A percentile compares a stretch with the other conserved stretches of the same genome.
Conservation (phyloP, 108 stramenopile species). For the Skeletonema costatum region DNA sequence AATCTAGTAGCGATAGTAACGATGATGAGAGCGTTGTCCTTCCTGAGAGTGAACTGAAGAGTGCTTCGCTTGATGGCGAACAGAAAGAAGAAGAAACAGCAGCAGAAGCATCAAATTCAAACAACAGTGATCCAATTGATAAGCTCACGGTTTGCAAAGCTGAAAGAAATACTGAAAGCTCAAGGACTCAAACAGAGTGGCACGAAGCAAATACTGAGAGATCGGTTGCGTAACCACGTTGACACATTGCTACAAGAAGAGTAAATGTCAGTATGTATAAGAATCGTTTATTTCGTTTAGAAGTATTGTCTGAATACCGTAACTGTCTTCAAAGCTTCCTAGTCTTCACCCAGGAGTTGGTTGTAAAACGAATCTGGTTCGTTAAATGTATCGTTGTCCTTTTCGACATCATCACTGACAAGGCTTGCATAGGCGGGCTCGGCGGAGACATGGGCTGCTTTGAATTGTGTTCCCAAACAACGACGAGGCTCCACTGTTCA, state of each 20-base stretch:
- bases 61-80: slow-evolving; percentile 3
- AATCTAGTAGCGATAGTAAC: not conserved
- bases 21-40: slow-evolving; percentile 6
- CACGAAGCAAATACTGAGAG: slow-evolving; percentile 78
- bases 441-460: slow-evolving; percentile 12
- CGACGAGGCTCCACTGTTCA: slow-evolving; percentile 25
- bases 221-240: slow-evolving; percentile 74
- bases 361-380: slow-evolving; percentile 53
- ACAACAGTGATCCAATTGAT: slow-evolving; percentile 67
- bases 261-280: not conserved
- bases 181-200: slow-evolving; percentile 75
- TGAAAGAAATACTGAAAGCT: slow-evolving; percentile 73
- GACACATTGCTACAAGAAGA: slow-evolving; percentile 54
- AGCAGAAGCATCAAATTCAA: not conserved
- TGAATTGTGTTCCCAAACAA: slow-evolving; percentile 27
- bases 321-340: not conserved
- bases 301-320: not conserved
- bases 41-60: not conserved
- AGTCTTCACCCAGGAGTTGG: slow-evolving; percentile 44
- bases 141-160: slow-evolving; percentile 68
- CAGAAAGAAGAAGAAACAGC: slow-evolving; percentile 3
- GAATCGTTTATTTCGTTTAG: not conserved
- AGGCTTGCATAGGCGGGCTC: slow-evolving; percentile 39
- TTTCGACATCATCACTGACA: slow-evolving; percentile 32
- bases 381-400: slow-evolving; percentile 29